Percentiles rank a stretch among this genome's conserved stretches.
Evolutionary conservation across 805 yeast genomes (phyloP).

Genomic region (Ogataea ganodermae): DNA sequence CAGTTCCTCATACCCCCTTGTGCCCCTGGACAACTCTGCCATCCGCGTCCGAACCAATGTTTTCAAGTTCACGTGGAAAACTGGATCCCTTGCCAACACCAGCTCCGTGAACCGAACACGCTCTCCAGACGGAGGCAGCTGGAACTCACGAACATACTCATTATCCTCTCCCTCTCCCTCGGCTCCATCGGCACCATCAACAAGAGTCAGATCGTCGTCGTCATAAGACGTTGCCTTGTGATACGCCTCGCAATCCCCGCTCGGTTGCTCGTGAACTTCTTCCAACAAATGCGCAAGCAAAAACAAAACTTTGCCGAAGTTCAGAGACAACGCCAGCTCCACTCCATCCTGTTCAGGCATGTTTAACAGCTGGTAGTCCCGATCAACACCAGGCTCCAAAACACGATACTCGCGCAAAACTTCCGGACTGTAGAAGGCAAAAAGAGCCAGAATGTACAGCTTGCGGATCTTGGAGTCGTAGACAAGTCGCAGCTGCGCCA

Average conservation of each 20-base stretch:
- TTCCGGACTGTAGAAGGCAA: slow-evolving; percentile 30
- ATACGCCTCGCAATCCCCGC: slow-evolving; percentile 59
- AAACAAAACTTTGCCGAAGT: slow-evolving; percentile 32
- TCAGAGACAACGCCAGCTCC: slow-evolving; percentile 23
- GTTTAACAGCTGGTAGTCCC: slow-evolving; percentile 31
- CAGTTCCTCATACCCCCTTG: slow-evolving; percentile 40
- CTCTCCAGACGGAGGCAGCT: slow-evolving; percentile 41
- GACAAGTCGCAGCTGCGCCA: slow-evolving; percentile 44
- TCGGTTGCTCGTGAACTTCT: slow-evolving; percentile 63
- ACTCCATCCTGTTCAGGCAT: slow-evolving; percentile 23
- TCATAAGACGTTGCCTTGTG: slow-evolving; percentile 45
- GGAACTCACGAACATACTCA: slow-evolving; percentile 31
- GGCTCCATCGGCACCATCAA: slow-evolving; percentile 22
- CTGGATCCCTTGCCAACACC: slow-evolving; percentile 47
- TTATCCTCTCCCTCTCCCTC: slow-evolving; percentile 27
- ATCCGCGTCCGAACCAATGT: slow-evolving; percentile 41
- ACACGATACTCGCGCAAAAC: slow-evolving; percentile 15
- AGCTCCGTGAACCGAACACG: slow-evolving; percentile 43
- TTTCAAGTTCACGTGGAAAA: slow-evolving; percentile 53
- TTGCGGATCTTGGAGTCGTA: slow-evolving; percentile 79
- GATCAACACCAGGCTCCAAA: slow-evolving; percentile 22
- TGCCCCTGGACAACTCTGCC: slow-evolving; percentile 28
- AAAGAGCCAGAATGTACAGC: slow-evolving; percentile 34
- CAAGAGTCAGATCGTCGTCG: slow-evolving; percentile 34
- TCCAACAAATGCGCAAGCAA: slow-evolving; percentile 53